phyloP scores from a whole-genome alignment of 169 alveolate genomes.

The Plasmodium adleri region DNA sequence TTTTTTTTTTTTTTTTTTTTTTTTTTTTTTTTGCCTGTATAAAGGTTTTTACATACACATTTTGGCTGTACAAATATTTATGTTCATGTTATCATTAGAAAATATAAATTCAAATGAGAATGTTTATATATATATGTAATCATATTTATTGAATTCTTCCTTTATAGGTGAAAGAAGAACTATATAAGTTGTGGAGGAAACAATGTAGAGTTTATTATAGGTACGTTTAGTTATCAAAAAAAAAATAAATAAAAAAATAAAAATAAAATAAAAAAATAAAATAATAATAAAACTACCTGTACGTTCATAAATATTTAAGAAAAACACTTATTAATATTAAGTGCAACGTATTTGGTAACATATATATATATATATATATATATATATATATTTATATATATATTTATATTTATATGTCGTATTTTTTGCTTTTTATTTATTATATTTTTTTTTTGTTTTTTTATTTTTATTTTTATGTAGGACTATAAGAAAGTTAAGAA shows the following conservation, averaged over 20 bases:
- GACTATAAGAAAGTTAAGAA: slow-evolving; percentile 9
- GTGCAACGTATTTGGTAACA: too few species aligned
- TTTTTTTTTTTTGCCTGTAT: not conserved
- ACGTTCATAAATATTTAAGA: not conserved
- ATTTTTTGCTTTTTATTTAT: not conserved
- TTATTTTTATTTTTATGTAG: not conserved
- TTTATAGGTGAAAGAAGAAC: slow-evolving; percentile 65
- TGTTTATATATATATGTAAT: not conserved
- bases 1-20: not conserved
- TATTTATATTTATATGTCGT: not conserved
- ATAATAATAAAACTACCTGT: too few species aligned
- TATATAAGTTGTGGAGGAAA: slow-evolving; percentile 56
- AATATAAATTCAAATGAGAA: not conserved
- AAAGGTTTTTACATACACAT: not conserved
- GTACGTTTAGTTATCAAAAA: slow-evolving; percentile 3
- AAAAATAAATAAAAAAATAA: not conserved
- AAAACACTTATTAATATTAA: not conserved
- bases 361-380: too few species aligned
- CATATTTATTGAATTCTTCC: not conserved
- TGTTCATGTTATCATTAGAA: not conserved
- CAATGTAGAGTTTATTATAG: slow-evolving; percentile 71
- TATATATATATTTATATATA: too few species aligned
- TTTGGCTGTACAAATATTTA: not conserved
- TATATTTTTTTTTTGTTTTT: not conserved
- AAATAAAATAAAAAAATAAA: not conserved